These are phyloP conservation scores for Macadamia tetraphylla DNA, from an alignment of 164 flowering plant genomes.

Conservation along the genomic window DNA sequence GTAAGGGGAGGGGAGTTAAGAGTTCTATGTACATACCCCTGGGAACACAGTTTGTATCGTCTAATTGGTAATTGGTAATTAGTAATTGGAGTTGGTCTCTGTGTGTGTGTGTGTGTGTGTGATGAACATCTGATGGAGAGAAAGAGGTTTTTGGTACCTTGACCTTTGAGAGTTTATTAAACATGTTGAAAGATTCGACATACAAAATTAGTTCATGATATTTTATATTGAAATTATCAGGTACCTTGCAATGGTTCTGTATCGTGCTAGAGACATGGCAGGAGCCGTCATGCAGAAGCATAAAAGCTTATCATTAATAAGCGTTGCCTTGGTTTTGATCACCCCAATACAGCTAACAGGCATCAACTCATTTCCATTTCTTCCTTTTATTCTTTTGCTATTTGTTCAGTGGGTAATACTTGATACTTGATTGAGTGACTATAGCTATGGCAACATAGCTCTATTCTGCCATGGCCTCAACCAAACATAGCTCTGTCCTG, in stretches of 20 bases:
- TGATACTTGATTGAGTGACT: conserved; percentile 16
- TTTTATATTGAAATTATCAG: conserved; percentile 30
- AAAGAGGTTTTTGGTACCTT: too few relatives aligned
- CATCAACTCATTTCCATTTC: conserved; percentile 6
- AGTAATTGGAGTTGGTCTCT: too few relatives aligned
- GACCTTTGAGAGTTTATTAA: too few relatives aligned
- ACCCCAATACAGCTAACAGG: conserved; percentile 99
- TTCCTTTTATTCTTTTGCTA: neutral
- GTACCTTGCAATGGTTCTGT: conserved; percentile 97
- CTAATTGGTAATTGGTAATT: too few relatives aligned
- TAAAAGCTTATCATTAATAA: conserved; percentile 94
- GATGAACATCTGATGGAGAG: too few relatives aligned
- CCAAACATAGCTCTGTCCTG: conserved; percentile 95
- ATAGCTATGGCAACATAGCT: conserved; percentile 98
- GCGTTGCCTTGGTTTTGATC: conserved; percentile 93
- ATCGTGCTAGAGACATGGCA: conserved; percentile 99
- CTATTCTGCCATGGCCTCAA: conserved; percentile 97
- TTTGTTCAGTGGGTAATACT: neutral
- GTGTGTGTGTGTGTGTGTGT: too few relatives aligned
- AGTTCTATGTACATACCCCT: too few relatives aligned
- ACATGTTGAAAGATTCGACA: too few relatives aligned
- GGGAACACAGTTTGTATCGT: too few relatives aligned
- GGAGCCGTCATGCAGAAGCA: conserved; percentile 98
- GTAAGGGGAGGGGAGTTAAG: too few relatives aligned
- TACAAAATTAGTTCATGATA: too few relatives aligned